A percentile compares a stretch with the other conserved stretches of the same genome.
Conservation (phyloP, 257 asterid genomes). For the Knoxia roxburghii region DNA sequence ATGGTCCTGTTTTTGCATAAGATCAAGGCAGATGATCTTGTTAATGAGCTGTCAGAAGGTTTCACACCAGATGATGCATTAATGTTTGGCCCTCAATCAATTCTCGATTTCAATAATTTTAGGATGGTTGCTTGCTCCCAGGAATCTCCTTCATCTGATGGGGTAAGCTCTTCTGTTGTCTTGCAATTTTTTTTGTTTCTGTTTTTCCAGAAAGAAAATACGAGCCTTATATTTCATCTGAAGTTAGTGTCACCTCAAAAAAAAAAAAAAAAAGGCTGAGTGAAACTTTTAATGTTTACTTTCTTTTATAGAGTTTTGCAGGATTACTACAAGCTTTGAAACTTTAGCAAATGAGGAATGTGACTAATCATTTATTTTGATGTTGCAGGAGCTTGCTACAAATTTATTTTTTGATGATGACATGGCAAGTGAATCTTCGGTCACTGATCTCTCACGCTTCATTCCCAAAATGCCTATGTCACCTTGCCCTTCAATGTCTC, state of each 20-base stretch:
- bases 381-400: slow-evolving; percentile 61
- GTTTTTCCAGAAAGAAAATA: background rate
- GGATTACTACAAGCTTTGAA: too few species aligned
- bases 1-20: slow-evolving; percentile 23
- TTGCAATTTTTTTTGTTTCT: background rate
- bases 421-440: slow-evolving; percentile 67
- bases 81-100: slow-evolving; percentile 65
- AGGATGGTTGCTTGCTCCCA: slow-evolving; percentile 47
- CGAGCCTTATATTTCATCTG: background rate
- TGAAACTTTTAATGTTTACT: background rate
- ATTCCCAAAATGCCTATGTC: slow-evolving; percentile 66
- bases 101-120: slow-evolving; percentile 52
- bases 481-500: slow-evolving; percentile 79
- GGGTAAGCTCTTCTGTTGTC: slow-evolving; percentile 39
- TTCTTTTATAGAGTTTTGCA: background rate
- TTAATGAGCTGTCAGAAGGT: slow-evolving; percentile 65
- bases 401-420: slow-evolving; percentile 68
- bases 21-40: slow-evolving; percentile 64
- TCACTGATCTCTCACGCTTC: slow-evolving; percentile 66
- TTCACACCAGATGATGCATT: slow-evolving; percentile 83
- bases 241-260: background rate
- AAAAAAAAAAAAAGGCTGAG: background rate
- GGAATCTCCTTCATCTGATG: slow-evolving; percentile 73
- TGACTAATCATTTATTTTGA: background rate
- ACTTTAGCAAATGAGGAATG: background rate